Percentiles rank a stretch among this genome's conserved stretches.
phyloP scores from a whole-genome alignment of 805 yeast species.

The Kazachstania martiniae region DNA sequence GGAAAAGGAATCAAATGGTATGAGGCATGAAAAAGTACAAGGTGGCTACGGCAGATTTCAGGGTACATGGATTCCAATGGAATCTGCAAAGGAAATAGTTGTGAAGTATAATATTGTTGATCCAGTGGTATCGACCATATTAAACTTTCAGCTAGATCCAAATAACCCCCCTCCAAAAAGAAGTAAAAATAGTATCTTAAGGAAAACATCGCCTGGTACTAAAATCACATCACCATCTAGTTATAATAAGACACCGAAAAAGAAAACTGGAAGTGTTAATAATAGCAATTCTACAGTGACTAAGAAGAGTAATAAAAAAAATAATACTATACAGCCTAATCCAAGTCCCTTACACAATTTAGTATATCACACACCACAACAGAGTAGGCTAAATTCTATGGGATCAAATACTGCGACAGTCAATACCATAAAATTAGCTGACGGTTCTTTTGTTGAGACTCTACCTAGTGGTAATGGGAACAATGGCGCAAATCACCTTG shows the following conservation, averaged over 20 bases:
- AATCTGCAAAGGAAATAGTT: slow-evolving; percentile 50
- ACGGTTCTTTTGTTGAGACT: not conserved
- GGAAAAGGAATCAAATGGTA: slow-evolving; percentile 62
- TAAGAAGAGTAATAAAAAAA: slow-evolving; percentile 7
- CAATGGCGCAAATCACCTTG: not conserved
- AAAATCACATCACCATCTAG: slow-evolving; percentile 26
- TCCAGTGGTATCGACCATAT: slow-evolving; percentile 38
- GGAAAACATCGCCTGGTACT: slow-evolving; percentile 24
- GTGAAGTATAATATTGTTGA: slow-evolving; percentile 41
- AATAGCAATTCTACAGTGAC: slow-evolving; percentile 2
- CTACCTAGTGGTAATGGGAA: not conserved
- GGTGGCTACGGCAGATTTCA: slow-evolving; percentile 82
- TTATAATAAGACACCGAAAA: slow-evolving; percentile 27
- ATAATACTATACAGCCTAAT: slow-evolving; percentile 9
- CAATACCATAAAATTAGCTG: not conserved
- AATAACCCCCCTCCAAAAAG: slow-evolving; percentile 35
- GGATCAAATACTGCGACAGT: not conserved
- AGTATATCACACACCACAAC: slow-evolving; percentile 27
- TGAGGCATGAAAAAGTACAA: slow-evolving; percentile 68
- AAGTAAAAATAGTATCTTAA: slow-evolving; percentile 26
- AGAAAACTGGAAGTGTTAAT: slow-evolving; percentile 7
- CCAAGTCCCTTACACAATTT: slow-evolving; percentile 27
- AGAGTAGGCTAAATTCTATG: slow-evolving; percentile 4
- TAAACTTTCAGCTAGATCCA: slow-evolving; percentile 42
- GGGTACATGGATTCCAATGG: slow-evolving; percentile 78